These are phyloP conservation scores for Zygoascus biomembranicola DNA, from an alignment of 805 yeast genomes.

Conservation along the genomic window DNA sequence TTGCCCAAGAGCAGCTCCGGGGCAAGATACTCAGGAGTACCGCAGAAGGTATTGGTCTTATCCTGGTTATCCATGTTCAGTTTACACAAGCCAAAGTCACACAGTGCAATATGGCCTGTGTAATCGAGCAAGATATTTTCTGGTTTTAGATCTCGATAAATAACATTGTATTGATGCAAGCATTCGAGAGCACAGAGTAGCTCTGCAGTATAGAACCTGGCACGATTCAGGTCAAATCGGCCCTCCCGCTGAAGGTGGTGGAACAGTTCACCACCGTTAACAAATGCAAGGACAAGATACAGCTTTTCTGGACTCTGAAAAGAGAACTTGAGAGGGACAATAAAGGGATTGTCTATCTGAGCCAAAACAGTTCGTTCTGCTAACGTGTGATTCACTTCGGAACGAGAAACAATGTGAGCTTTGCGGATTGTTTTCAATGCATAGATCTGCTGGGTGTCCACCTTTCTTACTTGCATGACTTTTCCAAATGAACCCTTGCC, in stretches of 20 bases:
- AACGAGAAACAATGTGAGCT: slow-evolving; percentile 85
- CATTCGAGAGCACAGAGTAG: slow-evolving; percentile 87
- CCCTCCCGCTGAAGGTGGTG: slow-evolving; percentile 91
- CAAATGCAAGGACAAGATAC: slow-evolving; percentile 82
- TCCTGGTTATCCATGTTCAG: slow-evolving; percentile 88
- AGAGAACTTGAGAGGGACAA: slow-evolving; percentile 91
- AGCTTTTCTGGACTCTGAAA: slow-evolving; percentile 96
- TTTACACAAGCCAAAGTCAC: slow-evolving; percentile 96
- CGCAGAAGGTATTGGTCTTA: slow-evolving; percentile 86
- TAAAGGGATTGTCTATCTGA: slow-evolving; percentile 86
- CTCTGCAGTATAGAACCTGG: slow-evolving; percentile 92
- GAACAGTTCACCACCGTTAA: slow-evolving; percentile 95
- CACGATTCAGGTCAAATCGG: slow-evolving; percentile 76
- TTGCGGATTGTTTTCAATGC: slow-evolving; percentile 92
- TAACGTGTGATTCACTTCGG: slow-evolving; percentile 92
- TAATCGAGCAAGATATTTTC: slow-evolving; percentile 91
- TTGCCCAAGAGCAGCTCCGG: slow-evolving; percentile 88
- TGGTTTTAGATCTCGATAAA: slow-evolving; percentile 92
- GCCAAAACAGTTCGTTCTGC: slow-evolving; percentile 96
- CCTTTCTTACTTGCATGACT: slow-evolving; percentile 96
- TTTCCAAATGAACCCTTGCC: slow-evolving; percentile 98
- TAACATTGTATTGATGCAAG: slow-evolving; percentile 82
- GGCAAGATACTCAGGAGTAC: slow-evolving; percentile 95
- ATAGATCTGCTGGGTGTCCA: slow-evolving; percentile 89
- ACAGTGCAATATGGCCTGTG: slow-evolving; percentile 94